These are phyloP conservation scores for Niebla homalea DNA, from an alignment of 495 filamentous ascomycete genomes.

Conservation along the genomic window DNA sequence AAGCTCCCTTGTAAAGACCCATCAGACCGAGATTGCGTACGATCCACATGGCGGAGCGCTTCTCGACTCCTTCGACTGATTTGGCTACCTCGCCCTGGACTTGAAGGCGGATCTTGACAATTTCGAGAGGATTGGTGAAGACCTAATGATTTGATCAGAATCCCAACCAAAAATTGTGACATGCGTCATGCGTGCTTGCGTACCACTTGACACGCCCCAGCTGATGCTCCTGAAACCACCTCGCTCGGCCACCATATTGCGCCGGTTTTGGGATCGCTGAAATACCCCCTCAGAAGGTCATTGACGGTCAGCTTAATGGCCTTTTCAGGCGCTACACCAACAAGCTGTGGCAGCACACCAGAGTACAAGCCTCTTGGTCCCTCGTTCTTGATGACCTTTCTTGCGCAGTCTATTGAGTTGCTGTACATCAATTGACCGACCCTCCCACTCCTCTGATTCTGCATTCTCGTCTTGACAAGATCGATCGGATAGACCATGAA, in stretches of 20 bases:
- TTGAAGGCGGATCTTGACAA: slow-evolving; percentile 97
- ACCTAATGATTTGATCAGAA: slow-evolving; percentile 37
- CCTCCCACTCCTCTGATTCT: slow-evolving; percentile 74
- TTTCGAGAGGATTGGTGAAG: slow-evolving; percentile 95
- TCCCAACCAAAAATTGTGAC: not conserved
- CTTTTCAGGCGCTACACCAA: slow-evolving; percentile 96
- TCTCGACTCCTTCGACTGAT: slow-evolving; percentile 62
- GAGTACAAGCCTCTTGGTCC: slow-evolving; percentile 84
- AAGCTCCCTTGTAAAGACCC: slow-evolving; percentile 95
- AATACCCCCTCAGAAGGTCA: slow-evolving; percentile 69
- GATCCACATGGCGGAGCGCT: slow-evolving; percentile 93
- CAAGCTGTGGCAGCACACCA: slow-evolving; percentile 84
- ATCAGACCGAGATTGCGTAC: slow-evolving; percentile 89
- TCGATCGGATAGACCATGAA: slow-evolving; percentile 99
- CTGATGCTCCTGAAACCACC: slow-evolving; percentile 75
- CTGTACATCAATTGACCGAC: slow-evolving; percentile 86
- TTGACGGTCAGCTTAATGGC: slow-evolving; percentile 98
- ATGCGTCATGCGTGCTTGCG: slow-evolving; percentile 23
- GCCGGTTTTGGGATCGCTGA: slow-evolving; percentile 62
- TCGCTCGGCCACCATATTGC: slow-evolving; percentile 61
- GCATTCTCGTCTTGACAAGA: slow-evolving; percentile 96
- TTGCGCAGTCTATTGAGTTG: slow-evolving; percentile 87
- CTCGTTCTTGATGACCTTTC: slow-evolving; percentile 85
- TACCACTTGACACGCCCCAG: slow-evolving; percentile 94
- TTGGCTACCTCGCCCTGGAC: slow-evolving; percentile 94